Percentiles rank a stretch among this genome's conserved stretches.
These are phyloP conservation scores for Lachnellula hyalina DNA, from an alignment of 2,329 filamentous ascomycete genomes.

Conservation along the genomic window DNA sequence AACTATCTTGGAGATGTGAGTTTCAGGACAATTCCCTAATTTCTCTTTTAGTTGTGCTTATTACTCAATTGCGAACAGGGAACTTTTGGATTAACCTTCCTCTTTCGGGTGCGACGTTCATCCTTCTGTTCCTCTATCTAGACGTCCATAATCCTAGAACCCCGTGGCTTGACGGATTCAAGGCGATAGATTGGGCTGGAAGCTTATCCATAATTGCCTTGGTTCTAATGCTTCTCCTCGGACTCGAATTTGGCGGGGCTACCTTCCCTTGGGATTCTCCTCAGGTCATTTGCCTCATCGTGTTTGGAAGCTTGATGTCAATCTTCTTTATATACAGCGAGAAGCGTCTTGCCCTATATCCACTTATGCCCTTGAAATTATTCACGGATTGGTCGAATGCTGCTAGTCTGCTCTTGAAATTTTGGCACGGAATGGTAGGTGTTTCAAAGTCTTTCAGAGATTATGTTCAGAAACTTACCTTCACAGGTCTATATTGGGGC, in stretches of 20 bases:
- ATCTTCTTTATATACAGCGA: constrained; percentile 61
- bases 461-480: neutral
- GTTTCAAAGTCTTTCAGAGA: neutral
- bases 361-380: constrained; percentile 68
- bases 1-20: constrained; percentile 50
- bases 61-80: constrained; percentile 22
- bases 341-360: constrained; percentile 64
- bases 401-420: constrained; percentile 59
- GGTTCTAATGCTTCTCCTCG: constrained; percentile 77
- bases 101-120: constrained; percentile 36
- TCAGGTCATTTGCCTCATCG: constrained; percentile 69
- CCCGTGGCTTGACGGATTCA: constrained; percentile 51
- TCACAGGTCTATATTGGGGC: constrained; percentile 44
- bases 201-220: constrained; percentile 61
- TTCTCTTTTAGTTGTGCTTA: neutral
- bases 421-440: constrained; percentile 58
- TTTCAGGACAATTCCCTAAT: neutral
- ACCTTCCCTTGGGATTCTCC: constrained; percentile 65
- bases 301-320: constrained; percentile 63
- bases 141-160: constrained; percentile 58
- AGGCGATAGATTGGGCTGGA: constrained; percentile 55
- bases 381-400: constrained; percentile 64
- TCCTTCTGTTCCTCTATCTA: constrained; percentile 54
- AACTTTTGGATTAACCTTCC: constrained; percentile 53
- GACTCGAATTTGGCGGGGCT: constrained; percentile 75